phyloP scores from a whole-genome alignment of 1,139 yeast genomes.

The Sugiyamaella paludigena region DNA sequence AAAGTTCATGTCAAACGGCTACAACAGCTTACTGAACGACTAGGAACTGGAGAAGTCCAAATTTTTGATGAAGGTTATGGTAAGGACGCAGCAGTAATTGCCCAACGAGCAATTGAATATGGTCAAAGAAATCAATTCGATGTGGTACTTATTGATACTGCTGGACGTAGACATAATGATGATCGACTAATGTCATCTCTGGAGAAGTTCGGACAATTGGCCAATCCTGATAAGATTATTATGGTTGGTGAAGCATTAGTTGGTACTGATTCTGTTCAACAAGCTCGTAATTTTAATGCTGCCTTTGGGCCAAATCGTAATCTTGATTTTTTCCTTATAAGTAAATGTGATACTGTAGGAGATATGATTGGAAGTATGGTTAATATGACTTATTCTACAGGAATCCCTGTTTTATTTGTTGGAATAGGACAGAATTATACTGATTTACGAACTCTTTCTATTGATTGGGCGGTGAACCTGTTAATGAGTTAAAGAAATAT shows the following conservation, averaged over 20 bases:
- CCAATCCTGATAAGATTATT: conserved; percentile 91
- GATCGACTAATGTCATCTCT: conserved; percentile 93
- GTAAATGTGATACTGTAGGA: conserved; percentile 97
- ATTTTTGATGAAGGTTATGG: conserved; percentile 95
- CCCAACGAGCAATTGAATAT: conserved; percentile 85
- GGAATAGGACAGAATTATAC: conserved; percentile 98
- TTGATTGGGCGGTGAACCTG: conserved; percentile 87
- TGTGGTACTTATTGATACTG: conserved; percentile 91
- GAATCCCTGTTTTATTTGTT: conserved; percentile 90
- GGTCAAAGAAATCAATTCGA: conserved; percentile 70
- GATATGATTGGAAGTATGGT: conserved; percentile 96
- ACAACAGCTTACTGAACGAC: conserved; percentile 55
- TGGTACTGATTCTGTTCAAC: conserved; percentile 96
- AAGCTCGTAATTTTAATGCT: conserved; percentile 86
- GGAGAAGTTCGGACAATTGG: conserved; percentile 93
- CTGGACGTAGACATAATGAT: conserved; percentile 96
- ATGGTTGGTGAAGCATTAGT: conserved; percentile 99
- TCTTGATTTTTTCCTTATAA: conserved; percentile 86
- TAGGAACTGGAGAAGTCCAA: conserved; percentile 59
- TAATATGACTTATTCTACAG: conserved; percentile 95
- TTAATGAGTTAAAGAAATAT: conserved; percentile 52
- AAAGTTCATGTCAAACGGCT: conserved; percentile 89
- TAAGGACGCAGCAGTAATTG: conserved; percentile 92
- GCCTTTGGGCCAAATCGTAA: conserved; percentile 86
- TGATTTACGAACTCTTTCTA: conserved; percentile 88